Conservation (phyloP, 352 stramenopile species). For the Phytophthora melonis region DNA sequence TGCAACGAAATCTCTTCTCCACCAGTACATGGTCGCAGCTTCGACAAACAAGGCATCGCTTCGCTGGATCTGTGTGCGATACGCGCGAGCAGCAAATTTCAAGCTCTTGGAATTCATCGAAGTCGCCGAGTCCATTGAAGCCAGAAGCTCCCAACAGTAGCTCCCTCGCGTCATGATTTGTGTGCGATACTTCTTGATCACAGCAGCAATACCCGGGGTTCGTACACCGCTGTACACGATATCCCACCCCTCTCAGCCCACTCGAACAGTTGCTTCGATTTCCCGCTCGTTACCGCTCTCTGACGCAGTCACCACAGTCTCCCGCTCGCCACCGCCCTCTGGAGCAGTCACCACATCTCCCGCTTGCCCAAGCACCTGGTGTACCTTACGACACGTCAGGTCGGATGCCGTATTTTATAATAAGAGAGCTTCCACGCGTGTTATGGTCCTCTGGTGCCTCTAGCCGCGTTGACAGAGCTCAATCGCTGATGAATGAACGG, state of each 20-base stretch:
- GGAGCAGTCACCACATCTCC: no score
- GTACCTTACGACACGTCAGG: not conserved
- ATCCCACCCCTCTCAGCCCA: no score
- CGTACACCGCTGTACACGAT: no score
- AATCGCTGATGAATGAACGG: not conserved
- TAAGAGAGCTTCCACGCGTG: not conserved
- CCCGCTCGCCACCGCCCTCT: no score
- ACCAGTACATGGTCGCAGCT: not conserved
- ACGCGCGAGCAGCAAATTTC: no score
- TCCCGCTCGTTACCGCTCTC: no score
- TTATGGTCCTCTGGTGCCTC: not conserved
- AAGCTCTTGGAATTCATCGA: no score
- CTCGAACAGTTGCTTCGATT: no score
- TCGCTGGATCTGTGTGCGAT: not conserved
- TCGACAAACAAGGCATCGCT: not conserved
- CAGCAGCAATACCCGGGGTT: no score
- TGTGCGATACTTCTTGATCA: no score
- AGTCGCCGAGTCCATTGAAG: not conserved
- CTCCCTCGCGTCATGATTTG: not conserved
- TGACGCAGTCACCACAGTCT: no score
- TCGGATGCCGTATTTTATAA: not conserved
- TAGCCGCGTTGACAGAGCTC: not conserved
- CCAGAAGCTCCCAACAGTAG: not conserved
- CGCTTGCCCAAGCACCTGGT: no score
- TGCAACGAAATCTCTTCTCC: not conserved